phyloP scores from a whole-genome alignment of 371 early-diverging fungal genomes.

The Mortierella sp. region DNA sequence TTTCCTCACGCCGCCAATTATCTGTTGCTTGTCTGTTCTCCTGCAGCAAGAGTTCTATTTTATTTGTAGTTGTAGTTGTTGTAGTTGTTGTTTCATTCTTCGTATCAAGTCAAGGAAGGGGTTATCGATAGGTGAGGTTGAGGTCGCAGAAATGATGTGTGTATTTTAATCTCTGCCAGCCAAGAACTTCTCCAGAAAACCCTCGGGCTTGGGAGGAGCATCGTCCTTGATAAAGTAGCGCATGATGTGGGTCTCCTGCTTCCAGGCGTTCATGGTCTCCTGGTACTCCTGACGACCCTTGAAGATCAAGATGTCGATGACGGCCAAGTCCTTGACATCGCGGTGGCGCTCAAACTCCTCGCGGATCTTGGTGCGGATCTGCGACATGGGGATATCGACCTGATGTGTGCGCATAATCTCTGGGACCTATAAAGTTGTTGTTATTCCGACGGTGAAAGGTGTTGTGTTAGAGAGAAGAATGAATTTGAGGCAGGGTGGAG shows the following conservation, averaged over 20 bases:
- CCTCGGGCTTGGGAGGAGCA: slow-evolving; percentile 77
- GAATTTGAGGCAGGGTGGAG: no score
- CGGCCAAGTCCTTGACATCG: slow-evolving; percentile 81
- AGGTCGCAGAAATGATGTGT: not conserved
- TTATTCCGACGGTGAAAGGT: no score
- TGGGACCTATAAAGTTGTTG: slow-evolving; percentile 76
- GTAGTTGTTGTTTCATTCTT: not conserved
- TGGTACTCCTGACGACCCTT: slow-evolving; percentile 93
- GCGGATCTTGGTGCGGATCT: slow-evolving; percentile 89
- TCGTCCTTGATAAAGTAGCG: slow-evolving; percentile 90
- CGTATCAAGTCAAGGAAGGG: not conserved
- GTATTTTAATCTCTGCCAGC: slow-evolving; percentile 71
- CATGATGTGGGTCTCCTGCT: slow-evolving; percentile 92
- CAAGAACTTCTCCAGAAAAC: slow-evolving; percentile 89
- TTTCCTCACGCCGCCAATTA: no score
- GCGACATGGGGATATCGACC: slow-evolving; percentile 80
- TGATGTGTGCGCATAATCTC: slow-evolving; percentile 85
- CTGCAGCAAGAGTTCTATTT: no score
- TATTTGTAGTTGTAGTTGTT: not conserved
- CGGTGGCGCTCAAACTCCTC: slow-evolving; percentile 93
- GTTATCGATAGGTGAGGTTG: not conserved
- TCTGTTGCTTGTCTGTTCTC: no score
- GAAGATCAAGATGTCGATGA: slow-evolving; percentile 88
- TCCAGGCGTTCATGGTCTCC: slow-evolving; percentile 97
- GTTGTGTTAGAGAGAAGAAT: no score